These are phyloP conservation scores for Tuber calosporum DNA, from an alignment of 495 filamentous ascomycete species.

Conservation along the genomic window DNA sequence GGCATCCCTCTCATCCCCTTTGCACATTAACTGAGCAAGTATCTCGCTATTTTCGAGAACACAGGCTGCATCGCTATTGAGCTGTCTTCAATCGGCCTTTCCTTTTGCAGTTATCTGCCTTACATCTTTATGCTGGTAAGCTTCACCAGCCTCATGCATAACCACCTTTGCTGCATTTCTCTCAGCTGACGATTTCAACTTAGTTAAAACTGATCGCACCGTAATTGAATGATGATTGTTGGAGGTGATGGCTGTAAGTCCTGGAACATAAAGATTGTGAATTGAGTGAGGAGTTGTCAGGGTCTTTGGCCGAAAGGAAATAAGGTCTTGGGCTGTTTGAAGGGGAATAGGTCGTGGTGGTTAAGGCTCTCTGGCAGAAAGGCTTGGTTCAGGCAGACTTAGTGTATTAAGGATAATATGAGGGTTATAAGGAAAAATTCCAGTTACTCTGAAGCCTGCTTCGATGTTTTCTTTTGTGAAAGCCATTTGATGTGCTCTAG, in stretches of 20 bases:
- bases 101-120: background rate
- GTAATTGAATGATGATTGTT: constrained; percentile 1
- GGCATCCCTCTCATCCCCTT: background rate
- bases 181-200: constrained; percentile 7
- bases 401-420: background rate
- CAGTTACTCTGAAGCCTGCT: background rate
- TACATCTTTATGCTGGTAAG: constrained; percentile 6
- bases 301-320: background rate
- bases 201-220: background rate
- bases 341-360: background rate
- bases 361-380: no score
- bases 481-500: background rate
- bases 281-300: background rate
- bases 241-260: background rate
- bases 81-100: background rate
- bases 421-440: constrained; percentile 3
- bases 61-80: constrained; percentile 10
- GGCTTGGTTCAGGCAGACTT: background rate
- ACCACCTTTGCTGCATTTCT: background rate
- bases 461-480: constrained; percentile 8
- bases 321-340: background rate
- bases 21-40: constrained; percentile 8
- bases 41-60: constrained; percentile 3
- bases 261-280: background rate
- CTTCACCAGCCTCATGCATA: constrained; percentile 4